Evolutionary conservation across 768 basidiomycete species (phyloP), one percentile per base, ranked within the genome.

Genomic region (Tulasnella sp.): DNA sequence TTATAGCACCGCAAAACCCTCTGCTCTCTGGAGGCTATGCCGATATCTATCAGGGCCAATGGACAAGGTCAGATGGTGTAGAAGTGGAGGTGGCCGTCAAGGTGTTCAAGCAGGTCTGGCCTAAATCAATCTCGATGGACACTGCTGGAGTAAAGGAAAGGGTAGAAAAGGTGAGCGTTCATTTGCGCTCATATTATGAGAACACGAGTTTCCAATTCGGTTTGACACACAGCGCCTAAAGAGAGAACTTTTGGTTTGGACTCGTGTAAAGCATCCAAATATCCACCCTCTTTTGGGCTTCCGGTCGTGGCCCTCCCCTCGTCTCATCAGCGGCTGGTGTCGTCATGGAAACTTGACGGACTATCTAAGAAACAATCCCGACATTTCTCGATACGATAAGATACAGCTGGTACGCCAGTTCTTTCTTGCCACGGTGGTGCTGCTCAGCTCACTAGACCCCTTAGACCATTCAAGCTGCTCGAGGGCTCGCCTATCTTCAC

Each of bases 81-180:
- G 96, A 75, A 97, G 97, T 77, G 97, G 97, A 81, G 97, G 97
- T 78, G 98, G 96, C 24, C 97, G 99, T 87, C 99, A 98, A 88
- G 97, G 95, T 84, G 89, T 94, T 42, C 89, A 91, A 60, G 96
- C 96, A 16, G 90, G 98, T 72, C 95, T 96, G 46, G 85, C 91
- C 81, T 97, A 98, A 86, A 92, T 99, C 60, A 31, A 69, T 28
- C 9, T 28, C 34, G 11, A 0, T 37, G 4, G 34, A 37, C 7
- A 18, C 64, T 0, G 11, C n/a, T 6, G 34, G 1, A 18, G 18
- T 69, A 69, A 24, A 37, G 64, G 16, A 37, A 2, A 34, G 64
- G 12, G 28, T 16, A 18, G 64, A 69, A 18, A 69, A 69, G 64
- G 64, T 16, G 34, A 37, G 31, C 34, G 12, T 1, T 2, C 1